Base-by-base conservation (phyloP, 495 filamentous ascomycete species). In the Tuber umbilicatum region DNA sequence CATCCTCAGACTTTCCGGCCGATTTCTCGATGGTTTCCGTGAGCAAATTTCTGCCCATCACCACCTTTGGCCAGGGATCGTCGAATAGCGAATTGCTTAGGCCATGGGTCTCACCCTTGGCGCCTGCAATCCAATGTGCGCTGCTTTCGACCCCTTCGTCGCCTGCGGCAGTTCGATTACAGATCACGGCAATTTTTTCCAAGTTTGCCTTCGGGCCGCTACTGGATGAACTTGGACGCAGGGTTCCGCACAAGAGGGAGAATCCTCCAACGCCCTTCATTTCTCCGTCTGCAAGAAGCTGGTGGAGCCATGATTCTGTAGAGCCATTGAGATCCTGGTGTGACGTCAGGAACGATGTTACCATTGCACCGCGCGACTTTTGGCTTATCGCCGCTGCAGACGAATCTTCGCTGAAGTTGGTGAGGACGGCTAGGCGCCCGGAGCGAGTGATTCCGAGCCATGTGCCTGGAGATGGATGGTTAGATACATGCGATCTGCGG, bases 391-490 rank as follows among this genome's bases (percentile, higher is more conserved):
- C 80, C 17, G 76, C 74, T 7, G 77, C 74, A 2, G 77, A 80
- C 12, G 78, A 82, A 68, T 89, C 87, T 85, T 98, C 95, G 72
- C 93, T 91, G 82, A 93, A 97, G 86, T 99, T 99, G 72, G 96
- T 98, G 47, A 99, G 87, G 47, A 96, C 90, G 19, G 96, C 94
- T 69, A 99, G 84, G 75, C 92, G 92, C 23, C 95, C 95, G 43
- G 90, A 85, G 74, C 86, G 89, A 55, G 93, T 97, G 76, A 99
- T 87, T 41, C 94, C 95, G 73, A 98, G 89, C 95, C 96, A 99
- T 68, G 96, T 98, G 38, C 95, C 95, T 71, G 55, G 9, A 23
- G 70, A 39, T 35, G 70, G 50, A 64, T 73, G 89, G 88, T 41
- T n/a, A 71, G 77, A 76, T 80, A 80, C 39, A 31, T 75, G 27